Evolutionary conservation across 345 rosid genomes (phyloP).

Genomic region (Hevea brasiliensis): DNA sequence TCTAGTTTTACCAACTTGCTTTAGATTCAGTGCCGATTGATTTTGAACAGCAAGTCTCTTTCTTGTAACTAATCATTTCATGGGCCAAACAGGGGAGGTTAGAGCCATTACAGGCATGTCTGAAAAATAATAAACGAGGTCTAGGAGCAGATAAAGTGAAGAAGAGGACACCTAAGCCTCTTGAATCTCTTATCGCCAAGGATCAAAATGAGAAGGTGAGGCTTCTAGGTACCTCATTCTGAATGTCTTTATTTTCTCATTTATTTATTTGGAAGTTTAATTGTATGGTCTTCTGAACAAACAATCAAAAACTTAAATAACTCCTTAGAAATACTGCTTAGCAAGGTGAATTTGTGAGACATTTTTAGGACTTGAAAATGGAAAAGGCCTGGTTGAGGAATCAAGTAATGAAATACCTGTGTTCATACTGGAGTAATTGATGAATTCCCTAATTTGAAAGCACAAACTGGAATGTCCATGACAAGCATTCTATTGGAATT

Average conservation of each 20-base stretch:
- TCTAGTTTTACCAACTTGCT: background rate
- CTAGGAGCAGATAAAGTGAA: conserved; percentile 59
- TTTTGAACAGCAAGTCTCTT: background rate
- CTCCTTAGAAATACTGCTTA: background rate
- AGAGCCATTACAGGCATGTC: conserved; percentile 57
- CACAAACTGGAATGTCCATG: background rate
- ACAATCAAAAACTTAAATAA: background rate
- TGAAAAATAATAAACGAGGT: conserved; percentile 75
- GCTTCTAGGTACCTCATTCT: background rate
- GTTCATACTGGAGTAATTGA: background rate
- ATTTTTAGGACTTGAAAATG: background rate
- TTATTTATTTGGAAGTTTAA: background rate
- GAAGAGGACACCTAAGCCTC: conserved; percentile 45
- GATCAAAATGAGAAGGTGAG: conserved; percentile 39
- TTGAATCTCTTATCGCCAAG: conserved; percentile 20
- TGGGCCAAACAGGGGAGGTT: conserved; percentile 61
- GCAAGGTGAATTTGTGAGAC: background rate
- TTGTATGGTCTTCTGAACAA: background rate
- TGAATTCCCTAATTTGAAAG: background rate
- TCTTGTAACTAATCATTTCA: background rate
- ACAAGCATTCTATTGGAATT: no score
- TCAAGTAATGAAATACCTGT: background rate
- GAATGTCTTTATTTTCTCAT: background rate
- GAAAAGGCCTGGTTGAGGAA: background rate
- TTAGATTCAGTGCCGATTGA: background rate